Conservation (phyloP, 495 filamentous ascomycete genomes). For the Neurospora pannonica region DNA sequence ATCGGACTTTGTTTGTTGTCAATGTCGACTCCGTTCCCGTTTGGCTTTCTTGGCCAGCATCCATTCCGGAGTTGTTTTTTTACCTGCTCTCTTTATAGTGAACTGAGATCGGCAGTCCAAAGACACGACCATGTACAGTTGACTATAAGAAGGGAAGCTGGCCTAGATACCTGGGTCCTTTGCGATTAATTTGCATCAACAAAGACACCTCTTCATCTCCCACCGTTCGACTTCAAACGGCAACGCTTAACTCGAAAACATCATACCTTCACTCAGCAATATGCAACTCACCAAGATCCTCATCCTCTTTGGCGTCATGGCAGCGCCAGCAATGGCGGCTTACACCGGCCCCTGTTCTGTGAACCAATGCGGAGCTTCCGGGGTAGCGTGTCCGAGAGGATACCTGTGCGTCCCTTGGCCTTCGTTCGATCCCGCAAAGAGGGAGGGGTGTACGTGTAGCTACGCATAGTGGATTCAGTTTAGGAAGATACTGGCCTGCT, state of each 20-base stretch:
- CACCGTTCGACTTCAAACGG: not conserved
- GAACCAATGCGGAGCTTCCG: conserved; percentile 9
- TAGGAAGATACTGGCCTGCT: not conserved
- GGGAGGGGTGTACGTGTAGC: conserved; percentile 20
- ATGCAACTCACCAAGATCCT: conserved; percentile 2
- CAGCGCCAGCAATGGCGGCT: conserved; percentile 1
- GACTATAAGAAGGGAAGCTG: not conserved
- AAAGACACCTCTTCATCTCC: not conserved
- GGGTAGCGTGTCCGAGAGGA: conserved; percentile 11
- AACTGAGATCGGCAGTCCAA: not conserved
- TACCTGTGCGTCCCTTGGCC: conserved; percentile 20
- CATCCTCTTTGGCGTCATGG: not conserved
- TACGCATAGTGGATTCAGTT: not conserved
- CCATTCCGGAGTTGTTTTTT: not conserved
- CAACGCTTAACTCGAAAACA: not conserved
- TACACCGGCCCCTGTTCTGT: conserved; percentile 19
- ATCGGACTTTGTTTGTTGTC: not conserved
- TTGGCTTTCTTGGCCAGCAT: not conserved
- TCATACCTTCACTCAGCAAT: not conserved
- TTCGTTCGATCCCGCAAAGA: conserved; percentile 8
- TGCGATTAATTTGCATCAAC: not conserved
- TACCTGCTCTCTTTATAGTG: not conserved
- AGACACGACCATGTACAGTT: not conserved
- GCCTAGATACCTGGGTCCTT: not conserved
- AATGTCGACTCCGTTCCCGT: conserved; percentile 1